These are phyloP conservation scores for Polyporus tsugae DNA, from an alignment of 1,284 basidiomycete species.

Conservation along the genomic window DNA sequence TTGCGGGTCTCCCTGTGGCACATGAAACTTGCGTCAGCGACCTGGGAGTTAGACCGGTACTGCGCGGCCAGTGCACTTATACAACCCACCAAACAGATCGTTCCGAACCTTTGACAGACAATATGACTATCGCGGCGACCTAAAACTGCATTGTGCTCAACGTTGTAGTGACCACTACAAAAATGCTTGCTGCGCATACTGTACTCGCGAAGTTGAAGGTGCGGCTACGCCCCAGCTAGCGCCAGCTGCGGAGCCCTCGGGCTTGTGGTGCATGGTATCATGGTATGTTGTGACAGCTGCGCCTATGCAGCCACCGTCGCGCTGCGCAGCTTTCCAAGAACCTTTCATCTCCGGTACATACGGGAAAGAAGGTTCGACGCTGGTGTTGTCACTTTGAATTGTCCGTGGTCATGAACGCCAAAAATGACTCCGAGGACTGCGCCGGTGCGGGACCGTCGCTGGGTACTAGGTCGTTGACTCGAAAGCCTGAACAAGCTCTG, in stretches of 20 bases:
- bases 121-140: background rate
- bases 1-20: background rate
- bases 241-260: background rate
- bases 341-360: background rate
- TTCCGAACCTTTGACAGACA: background rate
- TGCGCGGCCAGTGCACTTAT: background rate
- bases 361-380: background rate
- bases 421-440: background rate
- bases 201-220: background rate
- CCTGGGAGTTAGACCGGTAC: background rate
- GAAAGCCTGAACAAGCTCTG: background rate
- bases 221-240: background rate
- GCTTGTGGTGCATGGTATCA: background rate
- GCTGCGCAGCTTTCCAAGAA: background rate
- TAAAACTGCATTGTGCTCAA: background rate
- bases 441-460: background rate
- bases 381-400: background rate
- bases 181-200: too few relatives aligned
- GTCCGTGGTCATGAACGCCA: background rate
- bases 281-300: background rate
- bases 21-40: background rate
- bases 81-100: background rate
- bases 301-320: background rate
- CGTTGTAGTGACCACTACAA: background rate
- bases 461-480: background rate